Evolutionary conservation across 2,329 filamentous ascomycete species (phyloP).

Genomic region (Madurella mycetomatis): DNA sequence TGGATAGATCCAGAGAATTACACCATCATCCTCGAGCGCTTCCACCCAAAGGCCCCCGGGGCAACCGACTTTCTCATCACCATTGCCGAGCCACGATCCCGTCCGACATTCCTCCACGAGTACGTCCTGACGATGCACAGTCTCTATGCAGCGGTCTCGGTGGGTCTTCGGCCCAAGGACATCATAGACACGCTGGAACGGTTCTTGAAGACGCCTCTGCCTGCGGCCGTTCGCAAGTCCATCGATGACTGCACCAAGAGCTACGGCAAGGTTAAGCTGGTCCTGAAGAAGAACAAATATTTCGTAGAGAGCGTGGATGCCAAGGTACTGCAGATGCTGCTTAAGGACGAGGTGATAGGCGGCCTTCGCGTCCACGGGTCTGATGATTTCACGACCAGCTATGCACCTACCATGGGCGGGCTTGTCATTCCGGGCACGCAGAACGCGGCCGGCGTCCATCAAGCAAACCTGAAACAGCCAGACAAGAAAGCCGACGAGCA

Average conservation of each 20-base stretch:
- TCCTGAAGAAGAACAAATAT: slow-evolving; percentile 90
- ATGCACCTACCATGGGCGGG: slow-evolving; percentile 79
- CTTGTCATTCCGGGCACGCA: slow-evolving; percentile 93
- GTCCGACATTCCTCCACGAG: slow-evolving; percentile 88
- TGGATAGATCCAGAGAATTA: slow-evolving; percentile 89
- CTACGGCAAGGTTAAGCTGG: slow-evolving; percentile 93
- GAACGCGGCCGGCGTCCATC: slow-evolving; percentile 81
- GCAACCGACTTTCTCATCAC: slow-evolving; percentile 95
- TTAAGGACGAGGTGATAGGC: slow-evolving; percentile 79
- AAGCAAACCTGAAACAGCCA: slow-evolving; percentile 47
- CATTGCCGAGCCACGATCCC: slow-evolving; percentile 86
- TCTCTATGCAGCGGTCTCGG: slow-evolving; percentile 90
- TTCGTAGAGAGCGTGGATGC: slow-evolving; percentile 91
- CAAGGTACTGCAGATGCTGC: slow-evolving; percentile 76
- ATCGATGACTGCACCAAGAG: slow-evolving; percentile 77
- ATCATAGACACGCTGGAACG: slow-evolving; percentile 86
- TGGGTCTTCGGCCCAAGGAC: slow-evolving; percentile 83
- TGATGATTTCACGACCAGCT: slow-evolving; percentile 70
- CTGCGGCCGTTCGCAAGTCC: slow-evolving; percentile 73
- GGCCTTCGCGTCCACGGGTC: slow-evolving; percentile 69
- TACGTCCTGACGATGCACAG: slow-evolving; percentile 89
- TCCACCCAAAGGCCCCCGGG: slow-evolving; percentile 78
- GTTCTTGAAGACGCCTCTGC: slow-evolving; percentile 83
- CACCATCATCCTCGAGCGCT: slow-evolving; percentile 89
- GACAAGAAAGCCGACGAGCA: slow-evolving; percentile 42